Conservation (phyloP, 2,329 filamentous ascomycete genomes). For the Magnaporthiopsis rhizophila region DNA sequence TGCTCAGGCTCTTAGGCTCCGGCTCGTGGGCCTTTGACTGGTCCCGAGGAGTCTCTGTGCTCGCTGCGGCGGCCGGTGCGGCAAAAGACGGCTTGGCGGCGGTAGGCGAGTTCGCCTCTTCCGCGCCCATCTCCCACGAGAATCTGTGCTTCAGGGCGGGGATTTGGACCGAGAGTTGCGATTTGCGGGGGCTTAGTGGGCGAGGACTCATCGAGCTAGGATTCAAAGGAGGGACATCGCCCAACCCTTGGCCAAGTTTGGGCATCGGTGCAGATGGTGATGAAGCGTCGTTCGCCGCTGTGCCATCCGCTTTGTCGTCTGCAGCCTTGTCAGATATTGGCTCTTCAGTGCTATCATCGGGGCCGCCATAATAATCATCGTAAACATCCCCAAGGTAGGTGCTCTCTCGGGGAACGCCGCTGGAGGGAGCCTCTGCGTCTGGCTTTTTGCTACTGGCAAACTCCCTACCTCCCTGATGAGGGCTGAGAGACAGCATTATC, state of each 20-base stretch:
- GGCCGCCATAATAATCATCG: slow-evolving; percentile 54
- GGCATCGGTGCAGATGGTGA: not conserved
- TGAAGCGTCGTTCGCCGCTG: not conserved
- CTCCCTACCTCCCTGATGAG: slow-evolving; percentile 20
- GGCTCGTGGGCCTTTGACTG: not conserved
- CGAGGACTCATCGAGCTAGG: slow-evolving; percentile 5
- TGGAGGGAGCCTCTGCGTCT: not conserved
- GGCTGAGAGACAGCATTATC: slow-evolving; percentile 62
- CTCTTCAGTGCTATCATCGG: slow-evolving; percentile 30
- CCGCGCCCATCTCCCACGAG: slow-evolving; percentile 32
- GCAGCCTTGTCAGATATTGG: not conserved
- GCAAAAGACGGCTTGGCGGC: slow-evolving; percentile 2
- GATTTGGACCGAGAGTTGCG: slow-evolving; percentile 1
- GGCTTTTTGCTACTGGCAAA: not conserved
- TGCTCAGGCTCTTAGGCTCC: slow-evolving; percentile 6
- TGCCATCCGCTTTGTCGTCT: not conserved
- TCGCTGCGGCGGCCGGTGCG: not conserved
- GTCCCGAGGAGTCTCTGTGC: not conserved
- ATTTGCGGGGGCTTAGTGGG: slow-evolving; percentile 6
- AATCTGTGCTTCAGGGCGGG: slow-evolving; percentile 22
- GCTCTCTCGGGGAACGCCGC: slow-evolving; percentile 38
- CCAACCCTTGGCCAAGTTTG: not conserved
- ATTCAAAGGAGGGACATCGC: not conserved
- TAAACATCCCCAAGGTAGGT: slow-evolving; percentile 59
- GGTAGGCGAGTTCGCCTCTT: slow-evolving; percentile 14